Percentiles rank a stretch among this genome's conserved stretches.
phyloP scores from a whole-genome alignment of 208 protist genomes.

The Phytomonas sp. region DNA sequence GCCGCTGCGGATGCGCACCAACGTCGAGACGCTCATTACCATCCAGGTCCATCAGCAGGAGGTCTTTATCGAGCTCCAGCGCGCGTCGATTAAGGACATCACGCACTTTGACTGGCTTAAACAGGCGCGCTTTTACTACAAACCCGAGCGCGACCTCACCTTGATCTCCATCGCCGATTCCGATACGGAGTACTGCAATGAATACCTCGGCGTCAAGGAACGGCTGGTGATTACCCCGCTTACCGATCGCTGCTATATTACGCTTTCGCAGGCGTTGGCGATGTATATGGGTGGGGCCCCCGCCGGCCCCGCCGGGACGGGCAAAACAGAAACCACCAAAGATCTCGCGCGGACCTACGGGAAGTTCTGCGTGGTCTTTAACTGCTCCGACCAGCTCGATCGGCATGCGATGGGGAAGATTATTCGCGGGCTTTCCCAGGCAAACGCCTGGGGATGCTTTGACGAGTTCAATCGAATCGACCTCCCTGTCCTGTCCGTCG shows the following conservation, averaged over 20 bases:
- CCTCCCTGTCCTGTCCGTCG: conserved; percentile 90
- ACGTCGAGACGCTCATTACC: conserved; percentile 93
- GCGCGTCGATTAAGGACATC: conserved; percentile 80
- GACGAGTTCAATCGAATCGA: conserved; percentile 95
- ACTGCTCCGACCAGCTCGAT: conserved; percentile 93
- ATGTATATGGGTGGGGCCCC: conserved; percentile 96
- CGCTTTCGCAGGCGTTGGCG: conserved; percentile 93
- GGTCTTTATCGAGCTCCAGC: conserved; percentile 89
- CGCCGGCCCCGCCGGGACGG: conserved; percentile 94
- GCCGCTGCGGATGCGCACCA: conserved; percentile 86
- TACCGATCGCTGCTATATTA: conserved; percentile 95
- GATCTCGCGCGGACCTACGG: conserved; percentile 92
- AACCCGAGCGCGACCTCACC: conserved; percentile 82
- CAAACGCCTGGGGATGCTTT: conserved; percentile 92
- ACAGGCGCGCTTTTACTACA: conserved; percentile 93
- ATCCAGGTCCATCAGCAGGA: conserved; percentile 95
- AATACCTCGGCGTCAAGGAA: conserved; percentile 94
- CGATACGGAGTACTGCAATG: conserved; percentile 93
- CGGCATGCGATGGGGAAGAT: conserved; percentile 93
- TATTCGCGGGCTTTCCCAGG: conserved; percentile 90
- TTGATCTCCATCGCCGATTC: conserved; percentile 92
- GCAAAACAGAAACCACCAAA: conserved; percentile 96
- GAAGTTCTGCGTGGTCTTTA: conserved; percentile 93
- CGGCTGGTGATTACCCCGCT: conserved; percentile 92
- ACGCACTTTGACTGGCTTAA: conserved; percentile 93